Conservation (phyloP, 148 eudicot genomes). For the Rhododendron henanense region DNA sequence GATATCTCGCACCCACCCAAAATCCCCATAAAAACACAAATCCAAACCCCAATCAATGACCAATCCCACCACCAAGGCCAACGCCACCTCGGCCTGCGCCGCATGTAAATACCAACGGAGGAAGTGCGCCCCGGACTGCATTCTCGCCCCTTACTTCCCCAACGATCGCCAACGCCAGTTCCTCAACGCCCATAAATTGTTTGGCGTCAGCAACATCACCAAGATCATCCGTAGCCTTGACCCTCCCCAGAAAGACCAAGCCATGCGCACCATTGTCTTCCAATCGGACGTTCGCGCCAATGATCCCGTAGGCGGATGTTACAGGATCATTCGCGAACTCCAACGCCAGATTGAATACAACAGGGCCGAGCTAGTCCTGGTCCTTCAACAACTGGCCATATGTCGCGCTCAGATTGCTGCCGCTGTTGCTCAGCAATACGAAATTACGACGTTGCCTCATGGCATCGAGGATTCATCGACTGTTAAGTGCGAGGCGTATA, state of each 20-base stretch:
- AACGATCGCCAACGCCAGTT: conserved; percentile 63
- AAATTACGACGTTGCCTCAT: background rate
- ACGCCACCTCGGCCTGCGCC: conserved; percentile 69
- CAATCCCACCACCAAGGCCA: conserved; percentile 18
- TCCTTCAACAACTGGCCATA: conserved; percentile 53
- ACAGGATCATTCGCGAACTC: conserved; percentile 44
- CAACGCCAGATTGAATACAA: conserved; percentile 38
- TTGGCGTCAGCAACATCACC: conserved; percentile 86
- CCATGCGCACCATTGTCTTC: conserved; percentile 71
- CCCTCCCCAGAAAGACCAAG: conserved; percentile 46
- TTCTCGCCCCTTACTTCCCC: conserved; percentile 77
- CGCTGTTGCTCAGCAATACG: conserved; percentile 11
- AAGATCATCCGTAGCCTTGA: conserved; percentile 56
- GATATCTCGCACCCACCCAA: conserved; percentile 38
- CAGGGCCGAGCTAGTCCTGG: conserved; percentile 52
- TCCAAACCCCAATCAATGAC: conserved; percentile 12
- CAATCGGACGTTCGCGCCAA: conserved; percentile 65
- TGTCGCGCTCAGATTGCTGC: conserved; percentile 41
- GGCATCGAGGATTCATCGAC: background rate
- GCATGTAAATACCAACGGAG: conserved; percentile 84
- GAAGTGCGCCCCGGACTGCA: conserved; percentile 70
- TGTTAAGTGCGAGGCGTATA: background rate
- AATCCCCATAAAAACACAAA: conserved; percentile 7
- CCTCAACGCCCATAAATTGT: conserved; percentile 76
- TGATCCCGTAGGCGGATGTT: conserved; percentile 90